Evolutionary conservation across 2,329 filamentous ascomycete genomes (phyloP), one percentile per base, ranked within the genome.

Genomic region (Salinomyces thailandicus): DNA sequence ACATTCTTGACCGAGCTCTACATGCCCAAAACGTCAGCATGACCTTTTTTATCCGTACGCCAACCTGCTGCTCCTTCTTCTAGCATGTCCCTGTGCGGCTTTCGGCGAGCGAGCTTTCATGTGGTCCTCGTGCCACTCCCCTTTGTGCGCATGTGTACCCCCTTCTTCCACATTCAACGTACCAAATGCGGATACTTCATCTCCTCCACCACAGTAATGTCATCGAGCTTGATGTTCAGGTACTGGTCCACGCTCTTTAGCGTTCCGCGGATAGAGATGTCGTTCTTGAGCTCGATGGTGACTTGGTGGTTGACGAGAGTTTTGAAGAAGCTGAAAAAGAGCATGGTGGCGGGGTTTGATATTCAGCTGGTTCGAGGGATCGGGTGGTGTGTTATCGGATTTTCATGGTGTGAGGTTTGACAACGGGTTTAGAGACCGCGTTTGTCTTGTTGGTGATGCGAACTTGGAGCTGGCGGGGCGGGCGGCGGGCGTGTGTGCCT

Each of bases 171-270:
- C n/a, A 12, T 5, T 22, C n/a, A 30, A 62, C 67, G 50, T 54
- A 89, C 84, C 62, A 98, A 65, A 63, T 98, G 91, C 34, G 91
- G 91, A 60, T 95, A 96, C 63, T 87, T 86, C 57, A 91, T 68
- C 66, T 96, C 85, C 49, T 98, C 87, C 17, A 94, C 74, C 19
- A 96, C 89, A 45, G 79, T 74, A 43, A 96, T 93, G 57, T 95
- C 85, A 57, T 98, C 91, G 34, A 98, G 77, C 71, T 96, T 96
- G 67, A 98, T 95, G 67, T 98, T 98, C 57, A 98, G 77, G 66
- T 93, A 98, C 68, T 96, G 91, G 61, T 98, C 91, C 49, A 98
- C 89, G 57, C 84, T 93, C 71, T 96, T 98, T 49, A 98, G 73
- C 22, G 81, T 93, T 49, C 91, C 91, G 53, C 85, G 84, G 61